phyloP scores from a whole-genome alignment of 1,139 yeast species.

The Candida pseudoviswanathii region DNA sequence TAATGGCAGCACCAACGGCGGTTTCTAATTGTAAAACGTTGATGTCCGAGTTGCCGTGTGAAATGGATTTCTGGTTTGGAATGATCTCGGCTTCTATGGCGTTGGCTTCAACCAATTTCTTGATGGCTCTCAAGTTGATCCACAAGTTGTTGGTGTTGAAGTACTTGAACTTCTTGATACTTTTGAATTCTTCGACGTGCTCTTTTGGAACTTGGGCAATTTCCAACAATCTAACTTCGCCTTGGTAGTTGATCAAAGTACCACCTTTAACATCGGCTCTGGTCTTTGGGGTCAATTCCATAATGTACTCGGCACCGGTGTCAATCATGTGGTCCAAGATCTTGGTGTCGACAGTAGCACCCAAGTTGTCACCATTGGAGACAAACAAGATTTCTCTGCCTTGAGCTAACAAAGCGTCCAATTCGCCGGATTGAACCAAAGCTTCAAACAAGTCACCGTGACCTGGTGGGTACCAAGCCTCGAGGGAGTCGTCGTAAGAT shows the following conservation, averaged over 20 bases:
- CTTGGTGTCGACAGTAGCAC: constrained; percentile 95
- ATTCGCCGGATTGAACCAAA: constrained; percentile 84
- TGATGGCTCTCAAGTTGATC: constrained; percentile 93
- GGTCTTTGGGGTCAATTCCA: constrained; percentile 98
- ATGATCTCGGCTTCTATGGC: constrained; percentile 89
- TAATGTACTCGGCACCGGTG: constrained; percentile 88
- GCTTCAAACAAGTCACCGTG: constrained; percentile 98
- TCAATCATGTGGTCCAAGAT: constrained; percentile 92
- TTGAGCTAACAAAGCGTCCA: constrained; percentile 85
- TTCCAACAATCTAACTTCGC: constrained; percentile 90
- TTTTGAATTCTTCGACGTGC: constrained; percentile 97
- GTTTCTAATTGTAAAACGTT: constrained; percentile 95
- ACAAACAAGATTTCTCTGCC: constrained; percentile 96
- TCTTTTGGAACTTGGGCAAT: constrained; percentile 99
- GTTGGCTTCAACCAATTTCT: constrained; percentile 85
- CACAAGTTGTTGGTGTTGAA: constrained; percentile 97
- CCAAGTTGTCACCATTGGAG: constrained; percentile 97
- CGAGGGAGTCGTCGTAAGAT: constrained; percentile 69
- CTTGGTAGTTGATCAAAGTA: constrained; percentile 94
- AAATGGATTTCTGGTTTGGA: constrained; percentile 87
- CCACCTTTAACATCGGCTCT: constrained; percentile 99
- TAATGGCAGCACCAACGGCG: constrained; percentile 98
- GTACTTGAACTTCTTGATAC: constrained; percentile 95
- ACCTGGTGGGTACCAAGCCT: constrained; percentile 98
- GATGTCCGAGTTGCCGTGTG: constrained; percentile 73